Evolutionary conservation across 1,284 basidiomycete species (phyloP), one percentile per base, ranked within the genome.

Genomic region (Schizopora paradoxa): DNA sequence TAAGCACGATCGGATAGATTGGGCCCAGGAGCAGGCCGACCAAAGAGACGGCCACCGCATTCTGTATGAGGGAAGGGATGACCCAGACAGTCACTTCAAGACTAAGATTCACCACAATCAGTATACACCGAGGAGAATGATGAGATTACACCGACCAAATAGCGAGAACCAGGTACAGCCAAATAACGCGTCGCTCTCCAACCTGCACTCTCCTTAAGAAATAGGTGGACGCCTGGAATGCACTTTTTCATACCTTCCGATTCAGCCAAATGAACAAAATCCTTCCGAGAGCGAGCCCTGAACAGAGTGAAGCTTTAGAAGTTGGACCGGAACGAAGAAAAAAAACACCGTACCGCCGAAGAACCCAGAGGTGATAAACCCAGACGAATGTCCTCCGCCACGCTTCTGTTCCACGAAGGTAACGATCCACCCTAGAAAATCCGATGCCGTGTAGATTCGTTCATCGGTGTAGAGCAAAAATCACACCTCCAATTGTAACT

Each of bases 1-100:
- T 78, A 66, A 82, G 76, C n/a, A 76, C 71, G 47, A 82, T 78
- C 0, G 81, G 82, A 56, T 79, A 86, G 67, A 83, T 77, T 0
- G 82, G 81, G 0, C 74, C 74, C 4, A 77, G 63, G 11, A 76
- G 59, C 11, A 70, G 45, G 36, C 69, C 68, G 41, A 67, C 55
- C 37, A 71, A 55, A 2, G 66, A 56, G 36, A 63, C 65, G 13
- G 62, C 62, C 21, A 69, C 52, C 0, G 66, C 67, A 54, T 69
- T 65, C 33, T 59, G 62, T 35, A 66, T 48, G 22, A 70, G 47
- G 22, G 56, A 51, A 6, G 58, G 53, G 5, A 61, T 56, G 10
- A 64, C 58, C 69, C 68, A 70, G 31, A 71, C 58, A 42, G 64
- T 57, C 25, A 69, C 49, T 46, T 68, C 61, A 38, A 71, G 60